Percentiles rank a stretch among this genome's conserved stretches.
These are phyloP conservation scores for Toxicodendron radicans DNA, from an alignment of 345 rosid genomes.

Conservation along the genomic window DNA sequence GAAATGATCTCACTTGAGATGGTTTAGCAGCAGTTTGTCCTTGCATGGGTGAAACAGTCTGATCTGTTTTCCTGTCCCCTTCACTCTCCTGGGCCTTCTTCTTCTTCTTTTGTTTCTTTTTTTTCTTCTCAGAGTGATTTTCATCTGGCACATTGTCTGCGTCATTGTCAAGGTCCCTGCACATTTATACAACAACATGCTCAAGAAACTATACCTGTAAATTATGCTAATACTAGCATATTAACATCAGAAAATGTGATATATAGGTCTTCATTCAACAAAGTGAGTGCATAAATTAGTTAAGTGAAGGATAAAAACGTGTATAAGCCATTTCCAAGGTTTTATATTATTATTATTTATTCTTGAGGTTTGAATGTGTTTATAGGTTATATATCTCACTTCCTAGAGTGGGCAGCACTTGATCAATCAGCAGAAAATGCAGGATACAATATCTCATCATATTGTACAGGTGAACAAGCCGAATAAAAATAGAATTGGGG, in stretches of 20 bases:
- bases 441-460: background rate
- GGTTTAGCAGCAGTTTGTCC: slow-evolving; percentile 44
- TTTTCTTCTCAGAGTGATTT: slow-evolving; percentile 53
- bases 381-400: background rate
- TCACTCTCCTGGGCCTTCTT: slow-evolving; percentile 52
- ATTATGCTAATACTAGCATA: background rate
- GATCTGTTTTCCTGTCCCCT: slow-evolving; percentile 20
- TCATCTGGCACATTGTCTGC: slow-evolving; percentile 32
- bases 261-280: background rate
- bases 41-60: slow-evolving; percentile 29
- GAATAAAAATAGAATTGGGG: background rate
- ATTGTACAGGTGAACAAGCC: background rate
- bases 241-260: background rate
- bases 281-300: background rate
- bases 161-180: slow-evolving; percentile 36
- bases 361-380: background rate
- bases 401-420: background rate
- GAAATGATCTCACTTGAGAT: slow-evolving; percentile 64
- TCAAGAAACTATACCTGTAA: background rate
- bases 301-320: too few relatives aligned
- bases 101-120: slow-evolving; percentile 64
- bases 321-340: background rate
- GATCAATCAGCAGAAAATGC: too few relatives aligned
- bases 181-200: slow-evolving; percentile 13
- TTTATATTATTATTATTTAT: background rate